phyloP scores from a whole-genome alignment of 1,284 basidiomycete species.

The Malassezia slooffiae region DNA sequence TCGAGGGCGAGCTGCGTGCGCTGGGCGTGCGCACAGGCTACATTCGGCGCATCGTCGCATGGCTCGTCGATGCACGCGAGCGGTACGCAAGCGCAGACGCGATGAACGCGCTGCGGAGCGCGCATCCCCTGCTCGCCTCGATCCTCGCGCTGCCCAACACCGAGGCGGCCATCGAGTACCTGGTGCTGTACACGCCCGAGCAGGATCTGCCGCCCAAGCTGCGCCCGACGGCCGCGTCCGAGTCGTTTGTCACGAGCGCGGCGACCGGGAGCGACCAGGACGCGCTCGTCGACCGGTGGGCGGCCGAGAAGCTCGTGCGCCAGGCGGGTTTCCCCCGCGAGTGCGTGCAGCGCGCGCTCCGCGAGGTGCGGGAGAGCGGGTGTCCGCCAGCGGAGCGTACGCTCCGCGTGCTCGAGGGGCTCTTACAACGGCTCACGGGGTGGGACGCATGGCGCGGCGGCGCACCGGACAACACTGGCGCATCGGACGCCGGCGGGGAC shows the following conservation, averaged over 20 bases:
- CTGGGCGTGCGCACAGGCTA: slow-evolving; percentile 43
- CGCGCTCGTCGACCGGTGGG: slow-evolving; percentile 62
- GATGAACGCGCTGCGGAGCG: slow-evolving; percentile 5
- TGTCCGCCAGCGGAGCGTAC: neutral
- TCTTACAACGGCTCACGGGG: slow-evolving; percentile 18
- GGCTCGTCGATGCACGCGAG: slow-evolving; percentile 27
- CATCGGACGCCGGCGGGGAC: slow-evolving; percentile 58
- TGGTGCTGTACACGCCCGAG: slow-evolving; percentile 64
- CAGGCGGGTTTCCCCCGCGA: slow-evolving; percentile 72
- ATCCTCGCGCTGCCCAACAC: slow-evolving; percentile 38
- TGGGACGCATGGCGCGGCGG: too few species aligned
- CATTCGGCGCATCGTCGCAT: slow-evolving; percentile 26
- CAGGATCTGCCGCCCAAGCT: slow-evolving; percentile 57
- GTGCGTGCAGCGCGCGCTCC: slow-evolving; percentile 56
- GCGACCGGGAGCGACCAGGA: slow-evolving; percentile 52
- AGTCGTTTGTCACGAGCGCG: slow-evolving; percentile 56
- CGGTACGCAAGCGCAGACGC: slow-evolving; percentile 16
- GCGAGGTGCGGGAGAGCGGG: slow-evolving; percentile 3
- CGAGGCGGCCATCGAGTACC: slow-evolving; percentile 63
- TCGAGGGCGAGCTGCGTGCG: slow-evolving; percentile 27
- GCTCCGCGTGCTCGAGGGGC: slow-evolving; percentile 28
- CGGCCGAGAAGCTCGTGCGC: slow-evolving; percentile 68
- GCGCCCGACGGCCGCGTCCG: slow-evolving; percentile 55
- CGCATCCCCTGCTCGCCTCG: slow-evolving; percentile 29
- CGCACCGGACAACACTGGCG: too few species aligned